These are phyloP conservation scores for Alloteropsis semialata DNA, from an alignment of 176 grass and related monocot genomes.

Conservation along the genomic window DNA sequence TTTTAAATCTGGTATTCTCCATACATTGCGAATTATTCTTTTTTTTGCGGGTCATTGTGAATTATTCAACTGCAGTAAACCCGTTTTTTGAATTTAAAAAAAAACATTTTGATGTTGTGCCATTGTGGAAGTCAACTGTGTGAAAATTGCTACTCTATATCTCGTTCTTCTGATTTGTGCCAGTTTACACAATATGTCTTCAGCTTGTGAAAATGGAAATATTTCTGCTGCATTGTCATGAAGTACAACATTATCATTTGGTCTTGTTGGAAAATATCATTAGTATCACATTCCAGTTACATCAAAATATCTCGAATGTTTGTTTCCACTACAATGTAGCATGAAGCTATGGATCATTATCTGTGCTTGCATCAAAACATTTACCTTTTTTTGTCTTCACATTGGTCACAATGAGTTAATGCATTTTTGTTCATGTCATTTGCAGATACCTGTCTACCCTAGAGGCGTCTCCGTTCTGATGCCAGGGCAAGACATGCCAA, in stretches of 20 bases:
- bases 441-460: constrained; percentile 83
- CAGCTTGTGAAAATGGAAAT: neutral
- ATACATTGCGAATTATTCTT: neutral
- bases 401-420: neutral
- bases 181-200: neutral
- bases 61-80: neutral
- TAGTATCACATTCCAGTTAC: neutral
- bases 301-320: neutral
- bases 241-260: neutral
- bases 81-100: too few relatives aligned
- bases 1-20: neutral
- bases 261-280: neutral
- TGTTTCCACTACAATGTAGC: neutral
- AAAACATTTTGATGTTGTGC: too few relatives aligned
- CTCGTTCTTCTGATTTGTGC: neutral
- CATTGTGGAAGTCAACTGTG: neutral
- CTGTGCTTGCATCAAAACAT: neutral
- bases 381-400: neutral
- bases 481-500: constrained; percentile 82
- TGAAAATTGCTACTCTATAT: neutral
- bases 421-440: neutral
- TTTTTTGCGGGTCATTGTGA: too few relatives aligned
- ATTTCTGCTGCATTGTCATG: neutral
- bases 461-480: constrained; percentile 89
- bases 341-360: neutral